Conservation (phyloP, 2,329 filamentous ascomycete species). For the Cryphonectria japonica region DNA sequence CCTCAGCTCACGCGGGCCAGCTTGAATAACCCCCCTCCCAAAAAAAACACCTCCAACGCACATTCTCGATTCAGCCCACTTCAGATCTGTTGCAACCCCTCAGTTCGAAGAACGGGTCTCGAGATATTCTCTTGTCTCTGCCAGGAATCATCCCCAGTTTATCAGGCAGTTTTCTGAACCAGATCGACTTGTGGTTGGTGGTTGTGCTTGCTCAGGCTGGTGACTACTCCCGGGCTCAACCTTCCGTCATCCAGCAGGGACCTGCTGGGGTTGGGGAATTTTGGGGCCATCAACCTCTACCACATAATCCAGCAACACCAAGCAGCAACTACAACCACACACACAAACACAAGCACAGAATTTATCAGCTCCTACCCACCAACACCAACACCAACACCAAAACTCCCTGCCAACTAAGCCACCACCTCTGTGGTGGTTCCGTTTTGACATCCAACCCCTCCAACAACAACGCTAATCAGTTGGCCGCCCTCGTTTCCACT, state of each 20-base stretch:
- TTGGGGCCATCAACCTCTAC: constrained; percentile 8
- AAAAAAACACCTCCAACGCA: background rate
- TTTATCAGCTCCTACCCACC: background rate
- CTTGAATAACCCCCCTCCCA: background rate
- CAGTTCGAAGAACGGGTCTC: background rate
- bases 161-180: background rate
- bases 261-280: constrained; percentile 11
- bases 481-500: constrained; percentile 1
- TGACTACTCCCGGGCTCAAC: background rate
- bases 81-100: background rate
- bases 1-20: background rate
- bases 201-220: constrained; percentile 1
- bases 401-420: constrained; percentile 1
- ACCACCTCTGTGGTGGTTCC: constrained; percentile 13
- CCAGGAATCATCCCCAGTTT: background rate
- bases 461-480: constrained; percentile 16
- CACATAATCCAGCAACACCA: constrained; percentile 5
- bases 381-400: constrained; percentile 7
- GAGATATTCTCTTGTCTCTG: background rate
- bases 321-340: background rate
- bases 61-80: background rate
- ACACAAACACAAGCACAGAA: background rate
- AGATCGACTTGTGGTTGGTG: background rate
- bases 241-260: constrained; percentile 14
- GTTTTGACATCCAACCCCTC: background rate